Evolutionary conservation across 495 filamentous ascomycete species (phyloP).

Genomic region (Xylaria nigripes): DNA sequence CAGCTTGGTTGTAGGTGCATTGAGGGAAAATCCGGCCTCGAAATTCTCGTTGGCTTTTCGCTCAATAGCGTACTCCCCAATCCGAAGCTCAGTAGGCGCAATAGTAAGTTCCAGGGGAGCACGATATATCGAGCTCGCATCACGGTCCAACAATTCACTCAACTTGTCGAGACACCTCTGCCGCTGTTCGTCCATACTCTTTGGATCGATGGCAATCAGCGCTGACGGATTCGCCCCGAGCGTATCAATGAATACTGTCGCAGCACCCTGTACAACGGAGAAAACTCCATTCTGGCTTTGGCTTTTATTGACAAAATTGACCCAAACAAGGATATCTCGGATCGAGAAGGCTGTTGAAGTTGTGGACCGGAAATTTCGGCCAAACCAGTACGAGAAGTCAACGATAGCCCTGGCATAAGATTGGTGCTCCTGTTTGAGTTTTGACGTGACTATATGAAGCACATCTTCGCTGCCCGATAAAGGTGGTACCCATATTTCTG

Average conservation of each 20-base stretch:
- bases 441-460: slow-evolving; percentile 72
- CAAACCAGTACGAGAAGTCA: slow-evolving; percentile 88
- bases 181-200: slow-evolving; percentile 53
- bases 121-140: slow-evolving; percentile 57
- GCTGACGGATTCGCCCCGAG: slow-evolving; percentile 90
- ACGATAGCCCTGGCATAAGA: slow-evolving; percentile 59
- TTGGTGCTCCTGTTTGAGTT: slow-evolving; percentile 45
- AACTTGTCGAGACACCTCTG: slow-evolving; percentile 65
- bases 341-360: slow-evolving; percentile 70
- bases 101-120: slow-evolving; percentile 39
- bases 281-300: slow-evolving; percentile 31
- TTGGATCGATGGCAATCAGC: slow-evolving; percentile 57
- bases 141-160: slow-evolving; percentile 52
- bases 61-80: slow-evolving; percentile 67
- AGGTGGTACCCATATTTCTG: slow-evolving; percentile 94
- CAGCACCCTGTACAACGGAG: slow-evolving; percentile 72
- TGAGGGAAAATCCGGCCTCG: slow-evolving; percentile 64
- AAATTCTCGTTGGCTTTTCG: slow-evolving; percentile 39
- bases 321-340: slow-evolving; percentile 85
- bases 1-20: slow-evolving; percentile 77
- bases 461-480: slow-evolving; percentile 76
- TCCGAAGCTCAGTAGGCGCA: slow-evolving; percentile 41
- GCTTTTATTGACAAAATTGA: slow-evolving; percentile 77
- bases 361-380: slow-evolving; percentile 62
- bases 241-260: slow-evolving; percentile 92